Conservation (phyloP, 768 basidiomycete genomes). For the Floccularia luteovirens region DNA sequence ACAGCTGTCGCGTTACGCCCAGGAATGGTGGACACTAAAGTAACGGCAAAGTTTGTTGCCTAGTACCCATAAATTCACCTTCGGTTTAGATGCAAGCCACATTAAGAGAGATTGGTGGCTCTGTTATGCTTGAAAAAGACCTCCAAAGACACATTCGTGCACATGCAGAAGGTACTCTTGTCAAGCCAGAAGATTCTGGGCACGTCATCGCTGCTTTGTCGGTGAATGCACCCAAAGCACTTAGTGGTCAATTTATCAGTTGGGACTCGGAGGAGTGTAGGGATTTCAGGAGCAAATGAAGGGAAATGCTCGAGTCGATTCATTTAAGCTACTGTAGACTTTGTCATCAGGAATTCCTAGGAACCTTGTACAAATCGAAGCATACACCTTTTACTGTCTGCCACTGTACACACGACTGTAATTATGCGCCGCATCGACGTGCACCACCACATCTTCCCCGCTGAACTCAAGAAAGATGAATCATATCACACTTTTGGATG, state of each 20-base stretch:
- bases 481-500: slow-evolving; percentile 46
- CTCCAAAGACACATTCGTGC: slow-evolving; percentile 51
- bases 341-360: too few relatives aligned
- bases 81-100: slow-evolving; percentile 63
- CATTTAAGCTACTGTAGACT: too few relatives aligned
- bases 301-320: not conserved
- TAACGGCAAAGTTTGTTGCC: slow-evolving; percentile 24
- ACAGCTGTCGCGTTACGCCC: slow-evolving; percentile 75
- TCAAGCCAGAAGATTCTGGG: slow-evolving; percentile 68
- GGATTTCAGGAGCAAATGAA: slow-evolving; percentile 32
- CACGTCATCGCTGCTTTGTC: slow-evolving; percentile 75
- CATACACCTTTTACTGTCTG: not conserved
- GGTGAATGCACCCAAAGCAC: slow-evolving; percentile 48
- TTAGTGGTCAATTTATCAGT: slow-evolving; percentile 73
- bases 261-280: slow-evolving; percentile 73
- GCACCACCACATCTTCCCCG: slow-evolving; percentile 73
- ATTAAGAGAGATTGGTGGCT: slow-evolving; percentile 42
- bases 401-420: not conserved
- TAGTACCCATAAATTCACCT: not conserved
- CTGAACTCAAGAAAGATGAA: slow-evolving; percentile 37
- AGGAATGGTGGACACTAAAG: slow-evolving; percentile 80
- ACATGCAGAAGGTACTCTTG: slow-evolving; percentile 59
- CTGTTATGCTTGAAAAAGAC: slow-evolving; percentile 47
- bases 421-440: slow-evolving; percentile 50
- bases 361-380: too few relatives aligned